Evolutionary conservation across 192 early-diverging fungal genomes (phyloP).

Genomic region (Coemansia javaensis): DNA sequence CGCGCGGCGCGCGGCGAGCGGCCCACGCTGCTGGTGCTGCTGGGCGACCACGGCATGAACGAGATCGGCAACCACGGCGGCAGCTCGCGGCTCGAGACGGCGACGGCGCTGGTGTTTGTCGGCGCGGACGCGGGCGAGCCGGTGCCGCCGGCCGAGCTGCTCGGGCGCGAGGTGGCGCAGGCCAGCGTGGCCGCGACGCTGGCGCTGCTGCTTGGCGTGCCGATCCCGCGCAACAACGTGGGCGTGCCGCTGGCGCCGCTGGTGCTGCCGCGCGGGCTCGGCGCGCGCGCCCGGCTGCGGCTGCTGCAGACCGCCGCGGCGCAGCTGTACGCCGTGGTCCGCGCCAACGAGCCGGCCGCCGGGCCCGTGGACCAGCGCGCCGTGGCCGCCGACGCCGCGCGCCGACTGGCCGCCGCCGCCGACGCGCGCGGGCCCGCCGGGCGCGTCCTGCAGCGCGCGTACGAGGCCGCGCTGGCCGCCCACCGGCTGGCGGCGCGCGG

Average conservation of each 20-base stretch:
- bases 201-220: slow-evolving; percentile 50
- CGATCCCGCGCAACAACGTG: slow-evolving; percentile 51
- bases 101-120: slow-evolving; percentile 50
- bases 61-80: slow-evolving; percentile 59
- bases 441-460: slow-evolving; percentile 27
- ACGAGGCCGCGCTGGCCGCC: slow-evolving; percentile 19
- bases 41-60: slow-evolving; percentile 85
- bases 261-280: slow-evolving; percentile 24
- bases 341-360: slow-evolving; percentile 22
- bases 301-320: slow-evolving; percentile 59
- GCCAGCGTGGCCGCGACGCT: slow-evolving; percentile 47
- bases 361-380: background rate
- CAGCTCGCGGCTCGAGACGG: slow-evolving; percentile 48
- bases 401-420: background rate
- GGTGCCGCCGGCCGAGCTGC: slow-evolving; percentile 19
- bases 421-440: background rate
- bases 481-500: slow-evolving; percentile 5
- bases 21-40: slow-evolving; percentile 67
- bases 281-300: slow-evolving; percentile 32
- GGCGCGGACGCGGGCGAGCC: slow-evolving; percentile 21
- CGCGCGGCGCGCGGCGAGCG: slow-evolving; percentile 33
- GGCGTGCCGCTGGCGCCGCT: slow-evolving; percentile 45
- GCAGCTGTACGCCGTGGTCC: slow-evolving; percentile 53
- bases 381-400: background rate
- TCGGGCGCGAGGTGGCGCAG: slow-evolving; percentile 35